These are phyloP conservation scores for Venturia aucupariae DNA, from an alignment of 2,329 filamentous ascomycete species.

Conservation along the genomic window DNA sequence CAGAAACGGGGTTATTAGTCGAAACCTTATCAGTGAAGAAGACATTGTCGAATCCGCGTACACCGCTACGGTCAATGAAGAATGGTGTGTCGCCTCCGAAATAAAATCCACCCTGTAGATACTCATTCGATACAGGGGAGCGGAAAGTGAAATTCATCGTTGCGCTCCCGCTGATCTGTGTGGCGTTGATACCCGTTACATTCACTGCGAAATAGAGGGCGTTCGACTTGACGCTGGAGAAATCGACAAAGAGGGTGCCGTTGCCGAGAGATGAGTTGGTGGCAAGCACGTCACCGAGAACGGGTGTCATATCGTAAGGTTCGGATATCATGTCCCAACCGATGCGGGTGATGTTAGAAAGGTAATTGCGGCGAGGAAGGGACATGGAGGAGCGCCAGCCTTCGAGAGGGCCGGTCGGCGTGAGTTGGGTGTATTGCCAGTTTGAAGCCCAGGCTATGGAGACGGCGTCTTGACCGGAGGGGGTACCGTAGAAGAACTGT, in stretches of 20 bases:
- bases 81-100: conserved; percentile 41
- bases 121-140: conserved; percentile 41
- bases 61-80: conserved; percentile 42
- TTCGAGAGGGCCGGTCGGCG: conserved; percentile 45
- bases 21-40: conserved; percentile 49
- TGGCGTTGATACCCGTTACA: conserved; percentile 34
- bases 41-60: conserved; percentile 42
- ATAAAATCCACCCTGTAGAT: conserved; percentile 40
- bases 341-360: conserved; percentile 42
- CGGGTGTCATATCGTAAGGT: conserved; percentile 40
- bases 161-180: conserved; percentile 24
- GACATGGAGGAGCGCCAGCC: conserved; percentile 46
- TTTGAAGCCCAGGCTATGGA: conserved; percentile 50
- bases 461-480: conserved; percentile 33
- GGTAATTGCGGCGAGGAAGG: conserved; percentile 42
- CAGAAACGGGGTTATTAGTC: conserved; percentile 22
- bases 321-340: conserved; percentile 44
- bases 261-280: conserved; percentile 39
- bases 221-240: conserved; percentile 39
- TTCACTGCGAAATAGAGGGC: conserved; percentile 48
- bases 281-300: conserved; percentile 39
- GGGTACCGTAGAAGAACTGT: conserved; percentile 45
- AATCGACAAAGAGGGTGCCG: conserved; percentile 41
- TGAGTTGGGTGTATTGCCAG: conserved; percentile 48
- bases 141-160: conserved; percentile 46